Conservation (phyloP, 768 basidiomycete genomes). For the Heimioporus sp. region DNA sequence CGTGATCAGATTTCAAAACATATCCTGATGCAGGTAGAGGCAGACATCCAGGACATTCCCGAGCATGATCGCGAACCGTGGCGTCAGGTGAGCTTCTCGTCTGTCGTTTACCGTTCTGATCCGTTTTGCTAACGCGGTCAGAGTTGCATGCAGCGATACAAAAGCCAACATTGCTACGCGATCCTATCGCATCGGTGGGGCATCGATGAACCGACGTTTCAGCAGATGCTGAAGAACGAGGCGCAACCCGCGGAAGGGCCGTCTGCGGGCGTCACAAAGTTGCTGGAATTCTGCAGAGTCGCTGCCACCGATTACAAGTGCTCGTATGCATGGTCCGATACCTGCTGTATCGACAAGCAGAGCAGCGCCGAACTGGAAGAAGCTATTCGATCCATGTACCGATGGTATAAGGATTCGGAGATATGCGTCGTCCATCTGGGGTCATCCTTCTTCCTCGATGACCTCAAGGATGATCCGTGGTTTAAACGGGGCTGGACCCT, state of each 20-base stretch:
- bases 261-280: not conserved
- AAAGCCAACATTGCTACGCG: not conserved
- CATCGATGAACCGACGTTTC: not conserved
- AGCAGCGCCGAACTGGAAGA: constrained; percentile 5
- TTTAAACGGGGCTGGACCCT: constrained; percentile 5
- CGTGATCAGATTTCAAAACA: too few species aligned
- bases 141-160: not conserved
- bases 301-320: not conserved
- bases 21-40: too few species aligned
- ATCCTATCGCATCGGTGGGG: constrained; percentile 6
- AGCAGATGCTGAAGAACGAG: not conserved
- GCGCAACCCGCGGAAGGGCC: too few species aligned
- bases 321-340: constrained; percentile 2
- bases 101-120: too few species aligned
- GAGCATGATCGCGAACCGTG: too few species aligned
- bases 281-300: not conserved
- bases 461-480: constrained; percentile 3
- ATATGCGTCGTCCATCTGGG: not conserved
- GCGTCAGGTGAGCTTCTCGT: too few species aligned
- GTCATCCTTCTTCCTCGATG: not conserved
- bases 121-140: too few species aligned
- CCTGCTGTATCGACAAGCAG: constrained; percentile 5
- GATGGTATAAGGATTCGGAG: constrained; percentile 3
- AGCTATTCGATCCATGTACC: constrained; percentile 5
- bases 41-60: too few species aligned